These are phyloP conservation scores for Pseudopithomyces maydicus DNA, from an alignment of 2,329 filamentous ascomycete species.

Conservation along the genomic window DNA sequence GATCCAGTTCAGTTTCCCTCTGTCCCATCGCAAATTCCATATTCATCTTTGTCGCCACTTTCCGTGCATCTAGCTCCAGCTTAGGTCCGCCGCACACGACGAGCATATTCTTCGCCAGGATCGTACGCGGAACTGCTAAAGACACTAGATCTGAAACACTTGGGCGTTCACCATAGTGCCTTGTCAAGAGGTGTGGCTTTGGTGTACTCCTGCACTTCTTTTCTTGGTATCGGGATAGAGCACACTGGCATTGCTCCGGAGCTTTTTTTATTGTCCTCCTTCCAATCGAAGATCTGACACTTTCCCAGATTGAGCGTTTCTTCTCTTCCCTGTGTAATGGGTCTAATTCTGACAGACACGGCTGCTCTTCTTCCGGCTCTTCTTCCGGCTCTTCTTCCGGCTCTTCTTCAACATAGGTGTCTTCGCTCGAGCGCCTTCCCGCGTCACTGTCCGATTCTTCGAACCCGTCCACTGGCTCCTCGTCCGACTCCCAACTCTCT, in stretches of 20 bases:
- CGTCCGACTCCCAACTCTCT: constrained; percentile 17
- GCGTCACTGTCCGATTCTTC: constrained; percentile 12
- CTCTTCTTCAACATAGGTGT: constrained; percentile 19
- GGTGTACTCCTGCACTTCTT: constrained; percentile 7
- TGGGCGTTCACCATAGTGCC: constrained; percentile 20
- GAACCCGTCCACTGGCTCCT: constrained; percentile 8
- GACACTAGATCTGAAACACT: constrained; percentile 14
- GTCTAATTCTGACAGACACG: constrained; percentile 10
- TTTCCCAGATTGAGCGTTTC: neutral
- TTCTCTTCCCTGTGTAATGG: constrained; percentile 8
- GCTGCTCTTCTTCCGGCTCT: constrained; percentile 4
- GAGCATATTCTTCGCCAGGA: constrained; percentile 22
- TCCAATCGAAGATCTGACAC: neutral
- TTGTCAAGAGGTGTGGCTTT: constrained; percentile 9
- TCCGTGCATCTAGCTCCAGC: constrained; percentile 14
- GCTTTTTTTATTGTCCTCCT: neutral
- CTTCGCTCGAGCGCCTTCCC: constrained; percentile 14
- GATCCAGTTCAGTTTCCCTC: constrained; percentile 19
- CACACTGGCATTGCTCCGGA: constrained; percentile 20
- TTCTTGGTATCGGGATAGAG: constrained; percentile 20
- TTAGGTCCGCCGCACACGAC: constrained; percentile 29
- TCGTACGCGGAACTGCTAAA: constrained; percentile 1
- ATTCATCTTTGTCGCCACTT: constrained; percentile 23
- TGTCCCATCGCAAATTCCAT: constrained; percentile 23
- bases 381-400: constrained; percentile 8